Percentiles rank a stretch among this genome's conserved stretches.
phyloP scores from a whole-genome alignment of 352 stramenopile species.

The Phytophthora palmivora region DNA sequence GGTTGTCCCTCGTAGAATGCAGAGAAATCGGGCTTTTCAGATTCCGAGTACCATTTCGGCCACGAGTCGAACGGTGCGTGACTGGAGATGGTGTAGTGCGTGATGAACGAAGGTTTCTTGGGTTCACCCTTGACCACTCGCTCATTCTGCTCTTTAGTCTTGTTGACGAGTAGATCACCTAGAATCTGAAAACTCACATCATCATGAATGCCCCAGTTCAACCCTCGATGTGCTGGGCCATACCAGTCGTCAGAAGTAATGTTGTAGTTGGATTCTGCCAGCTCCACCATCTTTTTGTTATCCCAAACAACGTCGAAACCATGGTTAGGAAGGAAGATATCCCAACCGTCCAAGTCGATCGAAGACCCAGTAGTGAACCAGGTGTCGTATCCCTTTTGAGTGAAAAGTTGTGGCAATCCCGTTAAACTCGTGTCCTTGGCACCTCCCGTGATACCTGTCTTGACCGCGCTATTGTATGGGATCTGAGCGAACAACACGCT shows the following conservation, averaged over 20 bases:
- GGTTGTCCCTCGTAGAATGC: slow-evolving; percentile 35
- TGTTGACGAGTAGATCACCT: slow-evolving; percentile 54
- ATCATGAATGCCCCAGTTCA: slow-evolving; percentile 59
- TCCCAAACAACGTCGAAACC: slow-evolving; percentile 55
- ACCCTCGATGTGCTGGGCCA: slow-evolving; percentile 17
- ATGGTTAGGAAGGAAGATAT: slow-evolving; percentile 49
- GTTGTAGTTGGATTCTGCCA: slow-evolving; percentile 38
- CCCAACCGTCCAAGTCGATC: slow-evolving; percentile 55
- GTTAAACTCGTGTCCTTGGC: slow-evolving; percentile 35
- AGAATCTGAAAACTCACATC: slow-evolving; percentile 55
- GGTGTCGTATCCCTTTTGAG: slow-evolving; percentile 55
- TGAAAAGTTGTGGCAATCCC: slow-evolving; percentile 60
- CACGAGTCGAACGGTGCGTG: slow-evolving; percentile 45
- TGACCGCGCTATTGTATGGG: slow-evolving; percentile 44
- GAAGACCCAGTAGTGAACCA: slow-evolving; percentile 53
- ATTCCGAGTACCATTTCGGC: slow-evolving; percentile 46
- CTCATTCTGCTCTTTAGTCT: slow-evolving; percentile 40
- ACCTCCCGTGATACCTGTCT: slow-evolving; percentile 44
- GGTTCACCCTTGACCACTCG: slow-evolving; percentile 26
- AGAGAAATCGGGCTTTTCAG: slow-evolving; percentile 47
- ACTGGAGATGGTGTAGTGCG: too few species aligned
- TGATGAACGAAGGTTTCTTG: slow-evolving; percentile 57
- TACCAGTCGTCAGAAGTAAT: slow-evolving; percentile 48
- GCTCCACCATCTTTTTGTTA: slow-evolving; percentile 44
- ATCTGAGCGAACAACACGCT: too few species aligned